phyloP scores from a whole-genome alignment of 2,329 filamentous ascomycete genomes.

The Venturia nashicola region DNA sequence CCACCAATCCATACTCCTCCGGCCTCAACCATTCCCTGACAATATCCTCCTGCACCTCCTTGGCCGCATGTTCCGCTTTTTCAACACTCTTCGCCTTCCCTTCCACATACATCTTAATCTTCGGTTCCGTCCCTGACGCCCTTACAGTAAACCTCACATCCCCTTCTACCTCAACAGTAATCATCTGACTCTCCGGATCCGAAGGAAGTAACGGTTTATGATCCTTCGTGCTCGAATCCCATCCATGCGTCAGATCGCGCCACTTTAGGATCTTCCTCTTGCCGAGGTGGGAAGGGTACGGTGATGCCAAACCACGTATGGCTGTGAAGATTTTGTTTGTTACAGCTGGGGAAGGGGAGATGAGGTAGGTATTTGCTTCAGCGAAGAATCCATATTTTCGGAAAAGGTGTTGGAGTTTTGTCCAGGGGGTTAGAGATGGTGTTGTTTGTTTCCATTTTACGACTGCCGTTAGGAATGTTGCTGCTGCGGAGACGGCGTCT shows the following conservation, averaged over 20 bases:
- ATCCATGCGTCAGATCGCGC: slow-evolving; percentile 50
- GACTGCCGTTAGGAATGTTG: slow-evolving; percentile 45
- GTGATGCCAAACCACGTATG: slow-evolving; percentile 35
- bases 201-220: slow-evolving; percentile 42
- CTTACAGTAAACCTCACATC: slow-evolving; percentile 46
- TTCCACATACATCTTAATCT: slow-evolving; percentile 50
- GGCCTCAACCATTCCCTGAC: slow-evolving; percentile 37
- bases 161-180: slow-evolving; percentile 47
- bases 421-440: slow-evolving; percentile 33
- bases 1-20: slow-evolving; percentile 14
- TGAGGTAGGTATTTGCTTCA: slow-evolving; percentile 51
- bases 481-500: slow-evolving; percentile 49
- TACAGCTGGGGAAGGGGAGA: slow-evolving; percentile 40
- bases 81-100: slow-evolving; percentile 29
- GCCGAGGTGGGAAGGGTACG: slow-evolving; percentile 36
- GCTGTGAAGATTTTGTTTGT: slow-evolving; percentile 43
- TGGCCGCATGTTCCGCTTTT: slow-evolving; percentile 30
- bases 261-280: slow-evolving; percentile 41
- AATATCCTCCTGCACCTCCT: slow-evolving; percentile 33
- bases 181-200: slow-evolving; percentile 48
- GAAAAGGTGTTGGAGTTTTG: slow-evolving; percentile 46
- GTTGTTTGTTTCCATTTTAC: slow-evolving; percentile 39
- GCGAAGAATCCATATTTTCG: slow-evolving; percentile 47
- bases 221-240: slow-evolving; percentile 42
- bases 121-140: slow-evolving; percentile 53